Base-by-base conservation (phyloP, 805 yeast species). In the Starmera caribaea region DNA sequence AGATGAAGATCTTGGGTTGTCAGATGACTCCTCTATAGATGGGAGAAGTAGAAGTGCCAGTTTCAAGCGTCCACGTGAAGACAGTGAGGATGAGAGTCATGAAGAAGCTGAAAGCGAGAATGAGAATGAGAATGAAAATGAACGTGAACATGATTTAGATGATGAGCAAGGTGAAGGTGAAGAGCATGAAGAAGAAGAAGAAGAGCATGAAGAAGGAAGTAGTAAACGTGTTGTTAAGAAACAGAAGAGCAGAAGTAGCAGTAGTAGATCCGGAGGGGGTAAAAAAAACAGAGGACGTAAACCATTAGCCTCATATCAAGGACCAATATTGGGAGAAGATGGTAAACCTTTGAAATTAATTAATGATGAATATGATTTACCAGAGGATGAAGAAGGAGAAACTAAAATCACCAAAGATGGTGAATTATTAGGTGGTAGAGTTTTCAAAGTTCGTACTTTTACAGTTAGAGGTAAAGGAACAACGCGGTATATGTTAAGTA, bases 401-500 rank as follows among this genome's bases (percentile, higher is more conserved):
- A 68, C 59, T 8, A 90, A 90, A 57, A 74, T 90, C 31, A 78
- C 76, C 48, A 66, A 57, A 32, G 55, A 70, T 43, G 97, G 97
- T 26, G 68, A 70, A 36, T 65, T 90, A 43, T 55, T 60, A 34
- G 95, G 83, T 4, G 89, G 77, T 14, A 73, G 97, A 46, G 74
- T 76, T 51, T 90, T 74, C 63, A 69, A 89, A 43, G 77, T 81
- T 40, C 73, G 80, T 44, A 73, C 82, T 0, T 84, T 84, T 59
- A 79, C 78, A 6, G 66, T 82, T 8, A 42, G 49, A 16, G 64
- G 62, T 14, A 63, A 76, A 40, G 96, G 95, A 8, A 74, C 77
- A 16, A 70, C 79, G 47, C 68, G 79, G 42, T 92, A 76, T 59
- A 89, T 90, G 95, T 74, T 92, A 36, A 81, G 95, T 3, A 89